Evolutionary conservation across 352 stramenopile genomes (phyloP).

Genomic region (Pythium rhizo-oryzae): DNA sequence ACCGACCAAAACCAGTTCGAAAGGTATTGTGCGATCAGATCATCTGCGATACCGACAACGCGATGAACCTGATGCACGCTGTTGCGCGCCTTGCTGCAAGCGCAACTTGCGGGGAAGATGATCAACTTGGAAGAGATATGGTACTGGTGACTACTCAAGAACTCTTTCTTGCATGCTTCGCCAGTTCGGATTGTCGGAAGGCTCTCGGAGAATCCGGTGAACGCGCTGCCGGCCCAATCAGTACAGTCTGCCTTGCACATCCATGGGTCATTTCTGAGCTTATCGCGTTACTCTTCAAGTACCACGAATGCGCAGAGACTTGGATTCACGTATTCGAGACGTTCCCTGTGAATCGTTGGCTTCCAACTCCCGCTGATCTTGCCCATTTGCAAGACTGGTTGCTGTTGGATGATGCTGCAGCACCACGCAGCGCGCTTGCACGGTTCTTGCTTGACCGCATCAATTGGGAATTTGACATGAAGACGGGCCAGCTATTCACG

Average conservation of each 20-base stretch:
- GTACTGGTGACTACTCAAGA: slow-evolving; percentile 33
- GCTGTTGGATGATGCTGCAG: slow-evolving; percentile 67
- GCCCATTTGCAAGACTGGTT: slow-evolving; percentile 81
- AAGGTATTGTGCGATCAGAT: slow-evolving; percentile 64
- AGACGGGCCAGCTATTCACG: slow-evolving; percentile 63
- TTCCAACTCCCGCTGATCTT: slow-evolving; percentile 65
- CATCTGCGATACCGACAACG: slow-evolving; percentile 60
- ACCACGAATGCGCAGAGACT: slow-evolving; percentile 76
- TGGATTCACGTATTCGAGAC: slow-evolving; percentile 87
- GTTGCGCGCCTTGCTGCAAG: slow-evolving; percentile 58
- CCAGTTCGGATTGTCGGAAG: slow-evolving; percentile 26
- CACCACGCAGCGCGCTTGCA: slow-evolving; percentile 62
- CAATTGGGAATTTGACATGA: slow-evolving; percentile 86
- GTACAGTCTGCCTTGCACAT: slow-evolving; percentile 40
- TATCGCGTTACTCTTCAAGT: slow-evolving; percentile 54
- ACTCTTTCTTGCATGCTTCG: slow-evolving; percentile 32
- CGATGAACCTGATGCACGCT: slow-evolving; percentile 71
- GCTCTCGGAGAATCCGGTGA: slow-evolving; percentile 34
- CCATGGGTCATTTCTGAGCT: slow-evolving; percentile 43
- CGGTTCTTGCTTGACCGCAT: slow-evolving; percentile 82
- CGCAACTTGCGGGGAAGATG: slow-evolving; percentile 19
- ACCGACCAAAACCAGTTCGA: slow-evolving; percentile 41
- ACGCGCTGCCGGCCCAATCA: slow-evolving; percentile 35
- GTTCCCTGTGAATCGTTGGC: slow-evolving; percentile 86
- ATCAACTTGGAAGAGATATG: slow-evolving; percentile 25